Evolutionary conservation across 2,329 filamentous ascomycete genomes (phyloP).

Genomic region (Colletotrichum karsti): DNA sequence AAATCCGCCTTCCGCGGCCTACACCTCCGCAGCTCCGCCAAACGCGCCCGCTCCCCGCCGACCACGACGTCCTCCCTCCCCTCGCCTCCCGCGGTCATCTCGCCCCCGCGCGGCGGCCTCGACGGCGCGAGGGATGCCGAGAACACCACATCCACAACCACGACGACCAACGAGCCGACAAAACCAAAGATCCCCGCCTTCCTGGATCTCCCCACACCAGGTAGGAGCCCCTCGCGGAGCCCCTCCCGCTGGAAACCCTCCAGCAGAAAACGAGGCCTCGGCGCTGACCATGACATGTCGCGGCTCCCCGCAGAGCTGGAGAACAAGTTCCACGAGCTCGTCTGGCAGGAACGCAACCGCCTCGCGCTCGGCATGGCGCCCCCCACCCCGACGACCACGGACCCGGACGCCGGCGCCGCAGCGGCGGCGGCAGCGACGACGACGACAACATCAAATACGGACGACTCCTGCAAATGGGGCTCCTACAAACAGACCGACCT

Average conservation of each 20-base stretch:
- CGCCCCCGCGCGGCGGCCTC: slow-evolving; percentile 30
- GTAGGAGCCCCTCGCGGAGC: slow-evolving; percentile 35
- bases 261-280: slow-evolving; percentile 10
- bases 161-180: background rate
- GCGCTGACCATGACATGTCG: slow-evolving; percentile 14
- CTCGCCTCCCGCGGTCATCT: slow-evolving; percentile 31
- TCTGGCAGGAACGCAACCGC: slow-evolving; percentile 61
- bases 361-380: slow-evolving; percentile 47
- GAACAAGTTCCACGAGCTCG: slow-evolving; percentile 60
- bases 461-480: slow-evolving; percentile 41
- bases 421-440: too few species aligned
- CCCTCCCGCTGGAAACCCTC: background rate
- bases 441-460: too few species aligned
- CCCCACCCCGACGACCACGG: too few species aligned
- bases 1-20: slow-evolving; percentile 54
- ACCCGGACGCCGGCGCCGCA: slow-evolving; percentile 45
- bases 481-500: slow-evolving; percentile 43
- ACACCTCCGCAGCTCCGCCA: slow-evolving; percentile 53
- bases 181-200: slow-evolving; percentile 47
- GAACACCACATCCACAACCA: slow-evolving; percentile 12
- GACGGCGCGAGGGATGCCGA: too few species aligned
- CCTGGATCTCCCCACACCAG: slow-evolving; percentile 44
- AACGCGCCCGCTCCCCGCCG: slow-evolving; percentile 56
- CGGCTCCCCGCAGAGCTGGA: slow-evolving; percentile 19
- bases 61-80: slow-evolving; percentile 33